Conservation (phyloP, 768 basidiomycete genomes). For the Amylocystis lapponica region DNA sequence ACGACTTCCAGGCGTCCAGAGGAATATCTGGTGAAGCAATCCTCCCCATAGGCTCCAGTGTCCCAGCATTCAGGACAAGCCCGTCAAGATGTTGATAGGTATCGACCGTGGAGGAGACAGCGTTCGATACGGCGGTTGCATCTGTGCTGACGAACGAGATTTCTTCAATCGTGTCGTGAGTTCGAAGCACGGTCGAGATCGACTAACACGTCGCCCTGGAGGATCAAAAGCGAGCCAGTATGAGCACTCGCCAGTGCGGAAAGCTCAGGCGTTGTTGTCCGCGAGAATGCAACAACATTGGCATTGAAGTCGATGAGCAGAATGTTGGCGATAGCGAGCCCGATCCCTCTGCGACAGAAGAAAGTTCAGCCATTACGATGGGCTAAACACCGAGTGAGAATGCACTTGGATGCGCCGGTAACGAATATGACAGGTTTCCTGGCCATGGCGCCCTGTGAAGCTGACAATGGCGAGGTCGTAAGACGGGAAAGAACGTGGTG, state of each 20-base stretch:
- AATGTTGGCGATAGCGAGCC: conserved; percentile 68
- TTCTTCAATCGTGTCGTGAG: too few species aligned
- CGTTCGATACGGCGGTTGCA: conserved; percentile 45
- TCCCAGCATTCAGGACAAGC: conserved; percentile 82
- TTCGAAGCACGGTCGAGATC: conserved; percentile 2
- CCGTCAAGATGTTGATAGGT: conserved; percentile 66
- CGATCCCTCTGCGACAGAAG: conserved; percentile 48
- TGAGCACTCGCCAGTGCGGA: conserved; percentile 38
- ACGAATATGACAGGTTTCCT: conserved; percentile 61
- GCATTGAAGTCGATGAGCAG: conserved; percentile 59
- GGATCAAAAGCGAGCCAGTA: conserved; percentile 37
- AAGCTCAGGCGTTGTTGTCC: conserved; percentile 64
- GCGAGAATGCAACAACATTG: conserved; percentile 71
- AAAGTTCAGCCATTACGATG: conserved; percentile 9
- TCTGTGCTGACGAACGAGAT: conserved; percentile 43
- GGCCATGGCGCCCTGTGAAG: conserved; percentile 17
- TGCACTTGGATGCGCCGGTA: conserved; percentile 80
- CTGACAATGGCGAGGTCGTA: background rate
- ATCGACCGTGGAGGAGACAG: conserved; percentile 46
- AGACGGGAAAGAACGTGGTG: conserved; percentile 1
- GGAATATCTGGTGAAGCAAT: conserved; percentile 45
- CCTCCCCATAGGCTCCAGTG: conserved; percentile 61
- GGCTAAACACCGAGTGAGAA: conserved; percentile 2
- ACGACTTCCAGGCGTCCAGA: conserved; percentile 56
- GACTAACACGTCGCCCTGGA: conserved; percentile 76